A percentile compares a stretch with the other conserved stretches of the same genome.
phyloP scores from a whole-genome alignment of 2,329 filamentous ascomycete genomes.

The Aspergillus flavus region DNA sequence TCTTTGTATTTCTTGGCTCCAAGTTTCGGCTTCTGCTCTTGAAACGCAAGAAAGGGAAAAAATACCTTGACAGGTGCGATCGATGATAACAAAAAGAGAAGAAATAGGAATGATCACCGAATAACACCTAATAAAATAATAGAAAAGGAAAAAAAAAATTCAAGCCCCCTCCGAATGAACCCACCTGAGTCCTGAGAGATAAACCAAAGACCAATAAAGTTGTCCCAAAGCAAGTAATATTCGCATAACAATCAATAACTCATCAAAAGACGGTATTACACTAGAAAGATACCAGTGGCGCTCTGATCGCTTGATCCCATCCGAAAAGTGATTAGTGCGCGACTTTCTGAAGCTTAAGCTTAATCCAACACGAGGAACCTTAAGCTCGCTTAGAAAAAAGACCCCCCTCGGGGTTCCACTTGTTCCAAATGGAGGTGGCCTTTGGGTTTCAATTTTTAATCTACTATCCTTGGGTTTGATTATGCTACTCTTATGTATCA shows the following conservation, averaged over 20 bases:
- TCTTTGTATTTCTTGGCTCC: conserved; percentile 9
- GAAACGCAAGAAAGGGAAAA: conserved; percentile 1
- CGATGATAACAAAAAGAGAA: too few species aligned
- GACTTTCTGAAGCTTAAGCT: conserved; percentile 46
- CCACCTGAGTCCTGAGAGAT: neutral
- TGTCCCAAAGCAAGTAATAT: neutral
- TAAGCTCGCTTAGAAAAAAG: conserved; percentile 39
- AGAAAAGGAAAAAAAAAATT: neutral
- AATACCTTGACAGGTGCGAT: neutral
- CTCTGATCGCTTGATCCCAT: conserved; percentile 34
- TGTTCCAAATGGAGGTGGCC: conserved; percentile 10
- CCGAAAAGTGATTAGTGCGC: conserved; percentile 36
- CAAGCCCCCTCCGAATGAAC: neutral
- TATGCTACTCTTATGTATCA: conserved; percentile 7
- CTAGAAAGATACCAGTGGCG: conserved; percentile 31
- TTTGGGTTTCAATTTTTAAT: conserved; percentile 6
- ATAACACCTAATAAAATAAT: neutral
- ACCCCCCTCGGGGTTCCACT: conserved; percentile 16
- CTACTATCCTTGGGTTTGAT: conserved; percentile 2
- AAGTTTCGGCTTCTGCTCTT: conserved; percentile 3
- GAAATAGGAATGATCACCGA: neutral
- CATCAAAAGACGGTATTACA: conserved; percentile 17
- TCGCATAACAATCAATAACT: conserved; percentile 1
- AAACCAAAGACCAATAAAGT: neutral
- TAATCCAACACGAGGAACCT: conserved; percentile 48